Base-by-base conservation (phyloP, 176 grass and related monocot species). In the Calamus simplicifolius region DNA sequence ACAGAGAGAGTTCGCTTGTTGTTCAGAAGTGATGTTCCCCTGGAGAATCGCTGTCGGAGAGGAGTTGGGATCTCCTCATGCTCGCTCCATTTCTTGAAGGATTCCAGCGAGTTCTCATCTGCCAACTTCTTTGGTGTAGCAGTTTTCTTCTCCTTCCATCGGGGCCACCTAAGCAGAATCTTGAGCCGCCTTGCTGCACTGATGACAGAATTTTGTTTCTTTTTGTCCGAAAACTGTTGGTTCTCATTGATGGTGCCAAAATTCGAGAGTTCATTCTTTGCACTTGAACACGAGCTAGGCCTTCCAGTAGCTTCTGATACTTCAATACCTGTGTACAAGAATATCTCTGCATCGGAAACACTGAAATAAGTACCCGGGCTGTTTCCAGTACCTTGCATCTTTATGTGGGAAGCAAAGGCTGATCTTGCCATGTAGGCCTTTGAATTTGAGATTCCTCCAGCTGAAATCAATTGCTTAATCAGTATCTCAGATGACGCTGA, bases 331-430 rank as follows among this genome's bases (percentile, higher is more conserved):
- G 88, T 83, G 68, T 80, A 79, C 48, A 98, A 17, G 49, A 98
- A 80, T 69, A 98, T 85, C 81, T 98, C 84, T 3, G 88, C 88
- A 67, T 98, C 94, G 5, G 94, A 92, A 43, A 93, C 72, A 56
- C 73, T 80, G 54, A 98, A 98, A 31, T 64, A 67, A 21, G 94
- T 98, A 3, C 94, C 94, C 0, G 93, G 94, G 27, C 84, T 93
- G 30, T 64, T 92, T 14, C 75, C 79, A 0, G 78, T 67, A 4
- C 94, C 81, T 18, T 80, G 84, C 84, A 85, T 81, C 66, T 82
- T 98, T 16, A 86, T 65, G 48, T 98, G 88, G 8, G 85, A 89
- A 74, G 64, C 78, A 1, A 83, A 72, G 16, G 69, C 75, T 17
- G 93, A 82, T 38, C 81, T 81, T 12, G 68, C 78, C 61, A 59